Percentiles rank a stretch among this genome's conserved stretches.
Conservation (phyloP, 2,329 filamentous ascomycete genomes). For the Hysterium pulicare region DNA sequence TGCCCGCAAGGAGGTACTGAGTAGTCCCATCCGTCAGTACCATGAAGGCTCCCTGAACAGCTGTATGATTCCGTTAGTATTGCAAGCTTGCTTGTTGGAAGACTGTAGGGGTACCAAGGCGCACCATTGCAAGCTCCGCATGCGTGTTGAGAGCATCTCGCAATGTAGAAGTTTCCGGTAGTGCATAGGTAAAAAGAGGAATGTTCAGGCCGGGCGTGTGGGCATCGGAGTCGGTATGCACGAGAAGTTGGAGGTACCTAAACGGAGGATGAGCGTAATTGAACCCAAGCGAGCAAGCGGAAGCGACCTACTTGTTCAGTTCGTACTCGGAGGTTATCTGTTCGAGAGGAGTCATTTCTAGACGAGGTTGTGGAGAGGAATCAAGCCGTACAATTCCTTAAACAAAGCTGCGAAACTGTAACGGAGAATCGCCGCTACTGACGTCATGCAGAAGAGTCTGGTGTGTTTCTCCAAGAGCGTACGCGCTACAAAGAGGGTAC, state of each 20-base stretch:
- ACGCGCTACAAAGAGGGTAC: too few species aligned
- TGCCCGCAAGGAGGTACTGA: background rate
- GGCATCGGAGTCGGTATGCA: background rate
- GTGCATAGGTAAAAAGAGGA: background rate
- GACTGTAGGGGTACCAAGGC: background rate
- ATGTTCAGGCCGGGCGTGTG: background rate
- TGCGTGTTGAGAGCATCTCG: background rate
- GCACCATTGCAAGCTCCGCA: background rate
- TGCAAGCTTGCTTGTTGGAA: too few species aligned
- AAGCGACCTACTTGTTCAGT: background rate
- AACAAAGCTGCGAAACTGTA: too few species aligned
- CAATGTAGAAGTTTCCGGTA: background rate
- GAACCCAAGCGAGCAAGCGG: background rate
- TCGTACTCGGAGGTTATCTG: background rate
- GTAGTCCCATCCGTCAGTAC: background rate
- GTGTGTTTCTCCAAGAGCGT: too few species aligned
- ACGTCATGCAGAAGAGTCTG: too few species aligned
- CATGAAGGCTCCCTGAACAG: background rate
- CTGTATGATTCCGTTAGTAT: too few species aligned
- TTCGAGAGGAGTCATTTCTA: too few species aligned
- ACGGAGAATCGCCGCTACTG: too few species aligned
- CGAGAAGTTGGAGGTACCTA: background rate
- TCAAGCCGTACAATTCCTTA: too few species aligned
- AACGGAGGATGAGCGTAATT: background rate
- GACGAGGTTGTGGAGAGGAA: too few species aligned